Evolutionary conservation across 371 early-diverging fungal species (phyloP).

Genomic region (Synchytrium microbalum): DNA sequence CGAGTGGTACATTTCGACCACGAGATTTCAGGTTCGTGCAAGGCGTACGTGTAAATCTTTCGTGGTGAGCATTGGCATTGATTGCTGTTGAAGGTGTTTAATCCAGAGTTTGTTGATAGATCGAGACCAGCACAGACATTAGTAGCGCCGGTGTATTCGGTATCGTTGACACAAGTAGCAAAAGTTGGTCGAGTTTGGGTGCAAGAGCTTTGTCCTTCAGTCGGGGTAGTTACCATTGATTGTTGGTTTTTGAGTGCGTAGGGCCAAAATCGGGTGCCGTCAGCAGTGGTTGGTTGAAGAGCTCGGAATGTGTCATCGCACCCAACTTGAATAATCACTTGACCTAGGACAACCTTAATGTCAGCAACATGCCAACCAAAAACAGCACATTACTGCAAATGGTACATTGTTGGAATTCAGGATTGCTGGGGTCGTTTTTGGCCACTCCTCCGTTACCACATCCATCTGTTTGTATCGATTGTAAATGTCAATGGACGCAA

Average conservation of each 20-base stretch:
- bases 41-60: slow-evolving; percentile 16
- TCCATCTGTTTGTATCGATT: too few species aligned
- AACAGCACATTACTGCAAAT: too few species aligned
- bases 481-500: too few species aligned
- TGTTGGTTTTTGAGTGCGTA: background rate
- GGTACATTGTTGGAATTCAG: background rate
- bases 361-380: too few species aligned
- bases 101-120: background rate
- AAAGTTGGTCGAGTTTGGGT: background rate
- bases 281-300: slow-evolving; percentile 2
- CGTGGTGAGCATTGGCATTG: background rate
- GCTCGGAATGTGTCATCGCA: slow-evolving; percentile 1
- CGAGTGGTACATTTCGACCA: slow-evolving; percentile 21
- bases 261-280: slow-evolving; percentile 5
- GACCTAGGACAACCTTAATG: too few species aligned
- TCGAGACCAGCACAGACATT: background rate
- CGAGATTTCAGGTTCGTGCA: slow-evolving; percentile 24
- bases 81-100: background rate
- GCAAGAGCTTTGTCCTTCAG: background rate
- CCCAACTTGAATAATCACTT: slow-evolving; percentile 1
- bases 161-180: background rate
- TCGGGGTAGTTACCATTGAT: background rate
- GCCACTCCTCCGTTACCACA: background rate
- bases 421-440: slow-evolving; percentile 6
- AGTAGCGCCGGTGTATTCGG: background rate